phyloP scores from a whole-genome alignment of 495 filamentous ascomycete species.

The Penicillium argentinense region DNA sequence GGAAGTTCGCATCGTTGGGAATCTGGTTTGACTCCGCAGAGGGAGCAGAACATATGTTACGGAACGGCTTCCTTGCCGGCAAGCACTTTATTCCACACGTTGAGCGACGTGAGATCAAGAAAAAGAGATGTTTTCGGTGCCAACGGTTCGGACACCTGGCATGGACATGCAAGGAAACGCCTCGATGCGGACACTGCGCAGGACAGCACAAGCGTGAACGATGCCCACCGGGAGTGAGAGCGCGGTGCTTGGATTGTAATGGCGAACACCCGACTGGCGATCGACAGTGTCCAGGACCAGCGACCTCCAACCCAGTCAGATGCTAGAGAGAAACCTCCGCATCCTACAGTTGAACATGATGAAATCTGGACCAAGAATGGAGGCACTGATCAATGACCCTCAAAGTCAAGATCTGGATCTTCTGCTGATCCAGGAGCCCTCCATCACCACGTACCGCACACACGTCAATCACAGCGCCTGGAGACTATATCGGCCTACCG shows the following conservation, averaged over 20 bases:
- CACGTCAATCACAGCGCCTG: constrained; percentile 29
- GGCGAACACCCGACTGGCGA: constrained; percentile 23
- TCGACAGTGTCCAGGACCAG: constrained; percentile 9
- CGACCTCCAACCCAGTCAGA: constrained; percentile 7
- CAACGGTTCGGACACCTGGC: constrained; percentile 30
- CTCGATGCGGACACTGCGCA: constrained; percentile 25
- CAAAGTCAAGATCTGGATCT: constrained; percentile 26
- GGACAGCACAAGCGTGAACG: constrained; percentile 19
- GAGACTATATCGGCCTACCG: constrained; percentile 25
- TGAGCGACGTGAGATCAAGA: constrained; percentile 18
- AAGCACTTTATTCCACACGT: constrained; percentile 21
- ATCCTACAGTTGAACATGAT: constrained; percentile 30
- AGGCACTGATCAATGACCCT: constrained; percentile 32
- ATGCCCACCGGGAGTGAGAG: constrained; percentile 21
- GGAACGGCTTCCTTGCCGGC: constrained; percentile 22
- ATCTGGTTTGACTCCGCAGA: constrained; percentile 26
- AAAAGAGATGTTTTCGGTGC: constrained; percentile 26
- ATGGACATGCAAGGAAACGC: constrained; percentile 31
- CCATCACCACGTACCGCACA: constrained; percentile 19
- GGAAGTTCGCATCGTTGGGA: constrained; percentile 17
- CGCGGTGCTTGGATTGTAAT: constrained; percentile 22
- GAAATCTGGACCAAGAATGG: constrained; percentile 26
- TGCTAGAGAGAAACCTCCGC: constrained; percentile 24
- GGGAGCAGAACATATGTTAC: constrained; percentile 20
- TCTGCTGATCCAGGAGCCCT: constrained; percentile 28